phyloP scores from a whole-genome alignment of 768 basidiomycete species.

The Tulasnella sp. region DNA sequence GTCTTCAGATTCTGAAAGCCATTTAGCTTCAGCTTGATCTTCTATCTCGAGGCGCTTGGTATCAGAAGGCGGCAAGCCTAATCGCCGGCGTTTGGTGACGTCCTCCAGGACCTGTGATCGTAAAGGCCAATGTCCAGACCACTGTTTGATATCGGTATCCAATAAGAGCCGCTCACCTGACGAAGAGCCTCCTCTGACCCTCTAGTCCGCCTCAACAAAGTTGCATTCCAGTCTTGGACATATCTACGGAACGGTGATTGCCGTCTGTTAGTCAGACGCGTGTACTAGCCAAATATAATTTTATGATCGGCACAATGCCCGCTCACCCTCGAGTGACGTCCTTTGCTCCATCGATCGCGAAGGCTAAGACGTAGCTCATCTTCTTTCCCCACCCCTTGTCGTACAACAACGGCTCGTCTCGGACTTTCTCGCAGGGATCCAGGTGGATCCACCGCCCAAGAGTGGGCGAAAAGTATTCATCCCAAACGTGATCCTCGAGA shows the following conservation, averaged over 20 bases:
- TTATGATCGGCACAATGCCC: background rate
- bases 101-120: conserved; percentile 26
- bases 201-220: conserved; percentile 15
- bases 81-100: conserved; percentile 26
- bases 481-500: conserved; percentile 39
- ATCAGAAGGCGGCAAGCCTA: conserved; percentile 19
- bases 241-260: conserved; percentile 1
- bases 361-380: conserved; percentile 32
- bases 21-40: conserved; percentile 27
- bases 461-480: conserved; percentile 29
- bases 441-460: conserved; percentile 36
- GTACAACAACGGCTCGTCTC: conserved; percentile 35
- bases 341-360: conserved; percentile 25
- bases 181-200: conserved; percentile 26
- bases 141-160: background rate
- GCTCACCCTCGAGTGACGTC: conserved; percentile 26
- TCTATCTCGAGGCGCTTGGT: conserved; percentile 24
- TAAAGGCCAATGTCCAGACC: background rate
- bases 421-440: conserved; percentile 35
- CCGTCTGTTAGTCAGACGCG: background rate
- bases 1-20: conserved; percentile 26
- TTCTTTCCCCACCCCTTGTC: conserved; percentile 38
- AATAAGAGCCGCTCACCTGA: conserved; percentile 23
- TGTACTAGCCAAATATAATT: background rate
- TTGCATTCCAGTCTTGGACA: conserved; percentile 21